A percentile compares a stretch with the other conserved stretches of the same genome.
phyloP scores from a whole-genome alignment of 1,139 yeast genomes.

The Candida sp. region DNA sequence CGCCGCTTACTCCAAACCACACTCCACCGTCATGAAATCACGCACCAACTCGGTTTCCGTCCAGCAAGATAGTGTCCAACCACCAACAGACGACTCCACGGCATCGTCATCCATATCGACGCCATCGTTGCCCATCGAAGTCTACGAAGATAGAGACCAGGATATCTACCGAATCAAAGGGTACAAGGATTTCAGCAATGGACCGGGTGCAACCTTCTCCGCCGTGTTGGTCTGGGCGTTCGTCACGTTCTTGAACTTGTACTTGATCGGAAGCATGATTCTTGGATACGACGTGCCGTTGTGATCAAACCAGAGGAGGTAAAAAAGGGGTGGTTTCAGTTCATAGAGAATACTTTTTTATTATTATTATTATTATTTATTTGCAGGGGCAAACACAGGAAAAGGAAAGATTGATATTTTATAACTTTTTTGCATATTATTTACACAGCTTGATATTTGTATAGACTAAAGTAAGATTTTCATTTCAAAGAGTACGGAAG shows the following conservation, averaged over 20 bases:
- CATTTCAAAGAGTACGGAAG: background rate
- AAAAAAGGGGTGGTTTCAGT: background rate
- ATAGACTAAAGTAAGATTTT: background rate
- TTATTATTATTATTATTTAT: background rate
- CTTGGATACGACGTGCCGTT: slow-evolving; percentile 45
- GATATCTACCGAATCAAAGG: slow-evolving; percentile 26
- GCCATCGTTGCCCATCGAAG: slow-evolving; percentile 7
- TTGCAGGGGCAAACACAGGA: background rate
- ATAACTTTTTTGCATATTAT: background rate
- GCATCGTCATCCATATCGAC: slow-evolving; percentile 7
- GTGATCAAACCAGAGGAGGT: background rate
- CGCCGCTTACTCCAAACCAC: slow-evolving; percentile 8
- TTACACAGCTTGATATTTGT: background rate
- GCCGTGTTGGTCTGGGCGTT: slow-evolving; percentile 58
- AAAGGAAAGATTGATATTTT: background rate
- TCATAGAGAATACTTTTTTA: background rate
- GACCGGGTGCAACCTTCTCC: slow-evolving; percentile 42
- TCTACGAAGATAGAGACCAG: slow-evolving; percentile 10
- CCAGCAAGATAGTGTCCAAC: background rate
- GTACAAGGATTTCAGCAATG: slow-evolving; percentile 59
- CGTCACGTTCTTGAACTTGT: slow-evolving; percentile 53
- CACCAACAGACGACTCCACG: slow-evolving; percentile 5
- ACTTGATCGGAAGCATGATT: slow-evolving; percentile 52
- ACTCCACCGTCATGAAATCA: slow-evolving; percentile 4
- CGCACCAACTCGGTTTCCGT: slow-evolving; percentile 4